A percentile compares a stretch with the other conserved stretches of the same genome.
phyloP scores from a whole-genome alignment of 495 filamentous ascomycete species.

The Penicillium argentinense region DNA sequence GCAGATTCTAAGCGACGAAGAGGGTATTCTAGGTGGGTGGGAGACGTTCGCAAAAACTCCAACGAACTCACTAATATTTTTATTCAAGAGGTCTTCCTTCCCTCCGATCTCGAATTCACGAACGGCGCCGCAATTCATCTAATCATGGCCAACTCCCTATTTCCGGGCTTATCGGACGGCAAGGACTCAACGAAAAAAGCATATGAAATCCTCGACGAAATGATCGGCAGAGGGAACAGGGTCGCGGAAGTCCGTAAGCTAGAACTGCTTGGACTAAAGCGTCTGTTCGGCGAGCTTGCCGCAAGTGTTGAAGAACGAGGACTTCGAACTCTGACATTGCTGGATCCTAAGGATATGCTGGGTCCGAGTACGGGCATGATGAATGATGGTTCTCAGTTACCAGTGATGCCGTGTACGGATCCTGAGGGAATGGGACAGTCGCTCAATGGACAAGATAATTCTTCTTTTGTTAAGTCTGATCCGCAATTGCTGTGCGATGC shows the following conservation, averaged over 20 bases:
- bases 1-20: slow-evolving; percentile 31
- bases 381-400: too few relatives aligned
- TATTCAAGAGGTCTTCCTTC: slow-evolving; percentile 36
- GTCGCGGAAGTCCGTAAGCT: slow-evolving; percentile 28
- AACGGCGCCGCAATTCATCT: slow-evolving; percentile 35
- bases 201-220: slow-evolving; percentile 35
- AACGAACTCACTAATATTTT: background rate
- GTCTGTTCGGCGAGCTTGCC: slow-evolving; percentile 23
- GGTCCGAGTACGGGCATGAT: background rate
- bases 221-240: slow-evolving; percentile 32
- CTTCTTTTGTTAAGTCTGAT: background rate
- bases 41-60: too few relatives aligned
- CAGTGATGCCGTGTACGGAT: too few relatives aligned
- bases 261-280: slow-evolving; percentile 25
- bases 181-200: slow-evolving; percentile 18
- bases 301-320: slow-evolving; percentile 17
- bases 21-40: slow-evolving; percentile 34
- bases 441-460: background rate
- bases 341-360: background rate
- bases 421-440: background rate
- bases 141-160: slow-evolving; percentile 30
- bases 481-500: slow-evolving; percentile 2
- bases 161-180: slow-evolving; percentile 21
- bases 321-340: slow-evolving; percentile 14
- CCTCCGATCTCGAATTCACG: slow-evolving; percentile 41